phyloP scores from a whole-genome alignment of 2,329 filamentous ascomycete species.

The Dichotomopilus funicola region DNA sequence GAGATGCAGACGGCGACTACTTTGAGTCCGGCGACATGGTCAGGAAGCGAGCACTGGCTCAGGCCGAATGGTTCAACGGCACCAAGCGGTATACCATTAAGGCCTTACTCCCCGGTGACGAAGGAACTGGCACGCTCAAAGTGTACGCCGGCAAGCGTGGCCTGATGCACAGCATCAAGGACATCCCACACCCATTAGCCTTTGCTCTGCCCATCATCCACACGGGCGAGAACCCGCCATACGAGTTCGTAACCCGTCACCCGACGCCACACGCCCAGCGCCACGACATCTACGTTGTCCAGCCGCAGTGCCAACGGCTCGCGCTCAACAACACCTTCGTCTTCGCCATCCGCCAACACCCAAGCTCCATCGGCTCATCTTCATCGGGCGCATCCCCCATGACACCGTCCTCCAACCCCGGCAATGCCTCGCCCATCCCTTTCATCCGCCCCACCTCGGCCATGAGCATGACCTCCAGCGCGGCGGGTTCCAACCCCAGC shows the following conservation, averaged over 20 bases:
- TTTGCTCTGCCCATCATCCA: constrained; percentile 87
- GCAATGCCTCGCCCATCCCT: constrained; percentile 51
- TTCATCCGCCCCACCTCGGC: constrained; percentile 55
- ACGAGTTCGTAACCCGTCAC: constrained; percentile 87
- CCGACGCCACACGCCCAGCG: constrained; percentile 96
- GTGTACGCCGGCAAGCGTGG: constrained; percentile 91
- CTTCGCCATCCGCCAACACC: constrained; percentile 90
- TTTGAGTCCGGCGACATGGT: constrained; percentile 88
- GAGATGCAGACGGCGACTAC: constrained; percentile 81
- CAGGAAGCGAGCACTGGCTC: constrained; percentile 78
- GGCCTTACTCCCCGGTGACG: constrained; percentile 82
- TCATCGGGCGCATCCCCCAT: constrained; percentile 22
- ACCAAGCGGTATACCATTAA: constrained; percentile 91
- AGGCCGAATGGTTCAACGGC: constrained; percentile 84
- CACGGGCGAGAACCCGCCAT: constrained; percentile 84
- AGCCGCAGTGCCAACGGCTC: constrained; percentile 83
- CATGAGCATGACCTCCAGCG: constrained; percentile 58
- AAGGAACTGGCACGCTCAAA: constrained; percentile 80
- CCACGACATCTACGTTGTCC: constrained; percentile 93
- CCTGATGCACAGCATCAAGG: constrained; percentile 94
- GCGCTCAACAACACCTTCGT: constrained; percentile 97
- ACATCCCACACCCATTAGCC: constrained; percentile 87
- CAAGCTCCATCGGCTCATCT: constrained; percentile 43
- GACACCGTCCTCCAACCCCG: constrained; percentile 41
- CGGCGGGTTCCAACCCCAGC: constrained; percentile 51